Base-by-base conservation (phyloP, 805 yeast genomes). In the Yarrowia sp. region DNA sequence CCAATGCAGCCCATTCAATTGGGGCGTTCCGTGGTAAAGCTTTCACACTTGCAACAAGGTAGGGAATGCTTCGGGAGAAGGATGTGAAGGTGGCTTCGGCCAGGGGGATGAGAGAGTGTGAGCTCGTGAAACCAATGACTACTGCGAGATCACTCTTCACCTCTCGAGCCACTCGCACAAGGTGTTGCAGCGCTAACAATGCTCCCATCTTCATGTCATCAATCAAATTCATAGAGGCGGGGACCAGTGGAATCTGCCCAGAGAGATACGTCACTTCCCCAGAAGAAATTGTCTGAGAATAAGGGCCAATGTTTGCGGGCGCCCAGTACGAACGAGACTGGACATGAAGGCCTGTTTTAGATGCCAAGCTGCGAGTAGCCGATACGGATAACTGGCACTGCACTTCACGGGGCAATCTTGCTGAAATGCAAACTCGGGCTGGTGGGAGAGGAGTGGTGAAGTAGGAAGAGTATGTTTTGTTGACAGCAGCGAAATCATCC, bases 291-390 rank as follows among this genome's bases (percentile, higher is more conserved):
- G 93, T 85, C 77, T 95, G 99, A 0, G 99, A 94, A 76, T 95
- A 95, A 0, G 99, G 99, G 0, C 99, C 99, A 56, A 95, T 95
- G 73, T 95, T 95, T 45, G 97, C 94, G 0, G 99, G 99, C 0
- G 98, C 98, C 99, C 99, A 95, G 76, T 90, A 93, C 49, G 98
- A 92, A 70, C 93, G 83, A 0, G 98, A 92, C 73, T 95, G 94
- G 9, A 95, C 92, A 75, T 95, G 98, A 15, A 94, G 80, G 0
- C 98, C 97, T 40, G 79, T 79, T 72, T 89, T 89, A 11, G 72
- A 72, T 0, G 36, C 55, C 42, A 76, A 71, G 16, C 65, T 67
- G 1, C 66, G 45, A 2, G 70, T 74, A 0, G 84, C 83, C 14
- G 84, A 80, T 15, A 89, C 87, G 0, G 97, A 90, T 10, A 93